phyloP scores from a whole-genome alignment of 352 stramenopile genomes.

The Blastocystis hominis region DNA sequence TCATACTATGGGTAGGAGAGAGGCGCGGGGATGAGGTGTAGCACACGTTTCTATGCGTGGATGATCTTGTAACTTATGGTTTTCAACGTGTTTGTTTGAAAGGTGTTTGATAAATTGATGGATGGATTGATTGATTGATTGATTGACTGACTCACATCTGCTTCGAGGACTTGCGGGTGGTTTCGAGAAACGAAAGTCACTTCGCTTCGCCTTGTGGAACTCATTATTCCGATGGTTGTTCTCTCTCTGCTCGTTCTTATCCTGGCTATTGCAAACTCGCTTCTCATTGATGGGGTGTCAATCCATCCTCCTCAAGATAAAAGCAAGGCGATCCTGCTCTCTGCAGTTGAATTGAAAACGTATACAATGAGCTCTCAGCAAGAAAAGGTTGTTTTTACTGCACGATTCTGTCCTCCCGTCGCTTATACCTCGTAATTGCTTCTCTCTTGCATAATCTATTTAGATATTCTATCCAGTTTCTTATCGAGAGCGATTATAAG shows the following conservation, averaged over 20 bases:
- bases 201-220: neutral
- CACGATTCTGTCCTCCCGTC: neutral
- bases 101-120: neutral
- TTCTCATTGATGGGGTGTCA: neutral
- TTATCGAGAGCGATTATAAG: neutral
- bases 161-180: neutral
- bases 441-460: neutral
- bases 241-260: neutral
- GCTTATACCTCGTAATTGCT: neutral
- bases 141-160: too few relatives aligned
- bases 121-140: too few relatives aligned
- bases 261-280: neutral
- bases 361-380: neutral
- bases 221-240: neutral
- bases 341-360: neutral
- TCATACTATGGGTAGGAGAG: slow-evolving; percentile 7
- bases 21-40: neutral
- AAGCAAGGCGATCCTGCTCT: neutral
- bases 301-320: neutral
- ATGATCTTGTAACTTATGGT: slow-evolving; percentile 2
- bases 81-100: slow-evolving; percentile 14
- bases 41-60: slow-evolving; percentile 38
- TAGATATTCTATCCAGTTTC: neutral
- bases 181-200: neutral
- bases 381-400: neutral